A percentile compares a stretch with the other conserved stretches of the same genome.
Conservation (phyloP, 106 monocot genomes). For the Gastrodia elata region DNA sequence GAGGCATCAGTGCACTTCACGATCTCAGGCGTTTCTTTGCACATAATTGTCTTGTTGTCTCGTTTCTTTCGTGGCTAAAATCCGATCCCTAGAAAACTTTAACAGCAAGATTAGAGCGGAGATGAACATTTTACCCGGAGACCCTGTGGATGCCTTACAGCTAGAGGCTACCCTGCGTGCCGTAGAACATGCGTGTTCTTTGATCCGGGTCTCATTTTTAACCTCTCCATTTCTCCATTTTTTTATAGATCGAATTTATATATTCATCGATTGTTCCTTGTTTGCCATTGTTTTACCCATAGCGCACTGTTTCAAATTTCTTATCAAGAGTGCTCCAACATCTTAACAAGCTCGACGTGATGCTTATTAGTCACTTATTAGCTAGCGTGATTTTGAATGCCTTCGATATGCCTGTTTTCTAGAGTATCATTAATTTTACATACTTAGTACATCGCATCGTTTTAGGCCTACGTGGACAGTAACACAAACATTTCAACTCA, state of each 20-base stretch:
- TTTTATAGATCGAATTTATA: background rate
- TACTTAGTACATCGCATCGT: background rate
- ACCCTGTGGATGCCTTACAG: constrained; percentile 13
- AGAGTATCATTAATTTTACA: background rate
- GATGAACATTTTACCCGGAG: constrained; percentile 49
- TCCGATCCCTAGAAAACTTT: background rate
- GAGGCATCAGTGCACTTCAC: background rate
- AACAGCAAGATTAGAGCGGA: background rate
- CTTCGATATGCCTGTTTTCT: background rate
- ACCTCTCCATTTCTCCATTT: background rate
- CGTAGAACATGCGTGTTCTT: constrained; percentile 48
- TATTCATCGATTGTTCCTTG: background rate
- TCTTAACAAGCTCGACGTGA: background rate
- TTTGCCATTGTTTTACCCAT: background rate
- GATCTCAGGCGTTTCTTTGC: background rate
- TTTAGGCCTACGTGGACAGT: background rate
- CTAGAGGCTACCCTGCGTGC: constrained; percentile 38
- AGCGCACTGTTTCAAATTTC: background rate
- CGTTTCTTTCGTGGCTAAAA: background rate
- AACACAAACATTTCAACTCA: background rate
- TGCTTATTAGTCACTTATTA: background rate
- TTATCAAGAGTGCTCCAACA: too few species aligned
- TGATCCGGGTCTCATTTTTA: constrained; percentile 28
- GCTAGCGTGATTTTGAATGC: background rate
- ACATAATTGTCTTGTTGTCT: background rate